Conservation (phyloP, 495 filamentous ascomycete genomes). For the Tuber borchii region DNA sequence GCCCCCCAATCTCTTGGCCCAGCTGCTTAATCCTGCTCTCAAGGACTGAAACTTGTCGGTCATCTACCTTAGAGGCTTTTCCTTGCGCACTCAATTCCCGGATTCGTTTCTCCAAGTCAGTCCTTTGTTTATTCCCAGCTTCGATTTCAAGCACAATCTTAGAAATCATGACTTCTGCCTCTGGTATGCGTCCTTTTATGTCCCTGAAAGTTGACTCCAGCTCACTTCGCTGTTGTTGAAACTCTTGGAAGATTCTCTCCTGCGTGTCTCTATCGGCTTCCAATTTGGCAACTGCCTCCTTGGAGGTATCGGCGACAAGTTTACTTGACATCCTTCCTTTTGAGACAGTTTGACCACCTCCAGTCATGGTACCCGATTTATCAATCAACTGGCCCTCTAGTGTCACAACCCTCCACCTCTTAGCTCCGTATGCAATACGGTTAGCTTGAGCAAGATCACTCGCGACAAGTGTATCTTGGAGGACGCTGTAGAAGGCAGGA, state of each 20-base stretch:
- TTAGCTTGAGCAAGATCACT: conserved; percentile 90
- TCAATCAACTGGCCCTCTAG: conserved; percentile 93
- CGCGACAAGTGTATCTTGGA: conserved; percentile 89
- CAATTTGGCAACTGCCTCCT: conserved; percentile 79
- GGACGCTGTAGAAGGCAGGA: conserved; percentile 88
- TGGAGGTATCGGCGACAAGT: conserved; percentile 71
- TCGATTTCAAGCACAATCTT: conserved; percentile 87
- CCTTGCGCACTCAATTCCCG: conserved; percentile 58
- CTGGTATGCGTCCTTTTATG: conserved; percentile 73
- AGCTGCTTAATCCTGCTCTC: conserved; percentile 70
- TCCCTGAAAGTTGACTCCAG: conserved; percentile 66
- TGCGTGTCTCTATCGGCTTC: conserved; percentile 78
- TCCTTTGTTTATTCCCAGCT: conserved; percentile 73
- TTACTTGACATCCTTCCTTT: conserved; percentile 94
- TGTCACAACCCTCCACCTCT: conserved; percentile 91
- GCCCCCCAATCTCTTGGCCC: conserved; percentile 69
- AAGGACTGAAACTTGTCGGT: conserved; percentile 58
- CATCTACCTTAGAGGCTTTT: conserved; percentile 70
- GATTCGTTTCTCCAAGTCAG: conserved; percentile 73
- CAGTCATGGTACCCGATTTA: conserved; percentile 95
- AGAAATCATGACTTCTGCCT: conserved; percentile 80
- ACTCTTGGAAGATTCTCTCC: conserved; percentile 69
- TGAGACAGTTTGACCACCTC: conserved; percentile 82
- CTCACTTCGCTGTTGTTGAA: conserved; percentile 71
- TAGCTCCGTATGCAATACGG: conserved; percentile 87